Conservation (phyloP, 495 filamentous ascomycete genomes). For the Margaritispora aquatica region DNA sequence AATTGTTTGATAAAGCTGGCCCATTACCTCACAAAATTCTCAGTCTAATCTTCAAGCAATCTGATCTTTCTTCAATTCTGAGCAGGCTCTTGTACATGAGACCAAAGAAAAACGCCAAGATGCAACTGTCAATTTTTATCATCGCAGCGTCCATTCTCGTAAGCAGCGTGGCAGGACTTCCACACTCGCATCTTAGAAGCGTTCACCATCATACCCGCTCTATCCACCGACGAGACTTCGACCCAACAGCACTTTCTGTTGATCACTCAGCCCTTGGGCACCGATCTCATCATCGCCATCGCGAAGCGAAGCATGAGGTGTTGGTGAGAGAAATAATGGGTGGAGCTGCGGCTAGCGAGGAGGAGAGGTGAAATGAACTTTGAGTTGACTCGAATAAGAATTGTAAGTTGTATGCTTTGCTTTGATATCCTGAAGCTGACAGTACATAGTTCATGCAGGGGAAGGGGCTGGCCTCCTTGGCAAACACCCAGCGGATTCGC, state of each 20-base stretch:
- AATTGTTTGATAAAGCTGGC: no score
- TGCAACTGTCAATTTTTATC: background rate
- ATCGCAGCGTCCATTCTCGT: background rate
- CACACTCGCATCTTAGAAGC: background rate
- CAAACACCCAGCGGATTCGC: no score
- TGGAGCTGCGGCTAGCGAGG: background rate
- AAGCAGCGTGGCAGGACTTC: background rate
- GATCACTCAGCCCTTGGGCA: background rate
- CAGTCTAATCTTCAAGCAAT: no score
- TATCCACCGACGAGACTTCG: background rate
- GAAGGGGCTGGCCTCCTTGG: no score
- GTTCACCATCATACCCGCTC: background rate
- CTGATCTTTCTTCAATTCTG: no score
- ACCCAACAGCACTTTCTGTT: background rate
- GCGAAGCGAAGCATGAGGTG: background rate
- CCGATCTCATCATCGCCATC: background rate
- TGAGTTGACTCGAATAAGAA: no score
- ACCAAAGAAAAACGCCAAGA: no score
- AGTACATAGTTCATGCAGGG: no score
- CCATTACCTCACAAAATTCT: no score
- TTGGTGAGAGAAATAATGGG: background rate
- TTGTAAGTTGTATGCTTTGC: no score
- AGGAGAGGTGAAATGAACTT: background rate
- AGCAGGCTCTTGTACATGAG: no score
- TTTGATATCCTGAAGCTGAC: no score